These are phyloP conservation scores for Pseudopyrenochaeta lycopersici DNA, from an alignment of 2,329 filamentous ascomycete genomes.

Conservation along the genomic window DNA sequence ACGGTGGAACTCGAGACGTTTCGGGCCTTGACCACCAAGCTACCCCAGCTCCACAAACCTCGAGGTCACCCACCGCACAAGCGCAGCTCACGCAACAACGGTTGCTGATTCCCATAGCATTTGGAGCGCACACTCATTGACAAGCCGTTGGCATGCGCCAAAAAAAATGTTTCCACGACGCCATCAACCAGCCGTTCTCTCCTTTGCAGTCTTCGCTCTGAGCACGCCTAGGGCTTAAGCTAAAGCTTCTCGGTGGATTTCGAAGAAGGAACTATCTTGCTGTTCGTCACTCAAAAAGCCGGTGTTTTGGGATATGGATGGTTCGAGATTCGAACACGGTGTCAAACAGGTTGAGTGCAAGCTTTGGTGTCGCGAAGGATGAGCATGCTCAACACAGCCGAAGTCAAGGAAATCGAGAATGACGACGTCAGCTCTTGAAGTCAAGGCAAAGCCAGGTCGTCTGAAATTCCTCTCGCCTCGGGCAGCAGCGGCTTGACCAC, in stretches of 20 bases:
- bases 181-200: slow-evolving; percentile 2
- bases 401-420: neutral
- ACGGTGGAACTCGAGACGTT: slow-evolving; percentile 28
- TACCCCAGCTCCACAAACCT: slow-evolving; percentile 1
- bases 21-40: slow-evolving; percentile 16
- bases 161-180: slow-evolving; percentile 7
- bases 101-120: slow-evolving; percentile 10
- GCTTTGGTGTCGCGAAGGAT: neutral
- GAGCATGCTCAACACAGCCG: neutral
- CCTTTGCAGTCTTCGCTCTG: neutral
- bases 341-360: slow-evolving; percentile 3
- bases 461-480: neutral
- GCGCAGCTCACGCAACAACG: slow-evolving; percentile 14
- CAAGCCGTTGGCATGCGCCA: slow-evolving; percentile 15
- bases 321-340: slow-evolving; percentile 1
- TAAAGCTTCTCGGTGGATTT: neutral
- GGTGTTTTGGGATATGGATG: neutral
- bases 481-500: neutral
- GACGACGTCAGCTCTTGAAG: neutral
- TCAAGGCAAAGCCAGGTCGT: neutral
- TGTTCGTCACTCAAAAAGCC: neutral
- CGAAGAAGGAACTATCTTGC: neutral
- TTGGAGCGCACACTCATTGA: slow-evolving; percentile 14
- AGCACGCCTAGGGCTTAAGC: neutral
- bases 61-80: slow-evolving; percentile 1